Evolutionary conservation across 345 rosid genomes (phyloP).

Genomic region (Citrus sp.): DNA sequence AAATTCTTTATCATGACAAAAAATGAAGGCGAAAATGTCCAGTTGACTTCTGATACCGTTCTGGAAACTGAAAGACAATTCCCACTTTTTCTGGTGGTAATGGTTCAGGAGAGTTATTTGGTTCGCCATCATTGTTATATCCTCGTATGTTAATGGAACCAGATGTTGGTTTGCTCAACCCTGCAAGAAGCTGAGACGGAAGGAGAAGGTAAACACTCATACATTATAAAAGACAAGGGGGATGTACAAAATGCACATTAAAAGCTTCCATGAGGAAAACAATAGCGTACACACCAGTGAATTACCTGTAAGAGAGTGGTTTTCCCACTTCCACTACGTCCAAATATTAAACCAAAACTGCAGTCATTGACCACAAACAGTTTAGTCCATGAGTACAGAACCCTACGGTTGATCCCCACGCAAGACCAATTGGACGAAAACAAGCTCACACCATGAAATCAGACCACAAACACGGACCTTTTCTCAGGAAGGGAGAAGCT

Average conservation of each 20-base stretch:
- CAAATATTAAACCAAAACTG: constrained; percentile 95
- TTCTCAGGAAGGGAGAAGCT: constrained; percentile 75
- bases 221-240: constrained; percentile 1
- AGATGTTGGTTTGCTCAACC: constrained; percentile 79
- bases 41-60: constrained; percentile 46
- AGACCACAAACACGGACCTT: constrained; percentile 36
- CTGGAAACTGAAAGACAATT: constrained; percentile 94
- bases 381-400: background rate
- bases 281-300: background rate
- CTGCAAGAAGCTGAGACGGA: constrained; percentile 75
- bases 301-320: constrained; percentile 87
- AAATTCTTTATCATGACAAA: background rate
- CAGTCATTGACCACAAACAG: constrained; percentile 12
- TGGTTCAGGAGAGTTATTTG: constrained; percentile 33
- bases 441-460: background rate
- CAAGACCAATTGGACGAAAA: background rate
- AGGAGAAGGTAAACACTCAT: background rate
- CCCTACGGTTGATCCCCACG: background rate
- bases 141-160: constrained; percentile 75
- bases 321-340: constrained; percentile 96
- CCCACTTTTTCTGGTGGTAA: constrained; percentile 77
- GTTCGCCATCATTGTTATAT: constrained; percentile 57
- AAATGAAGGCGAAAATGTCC: background rate
- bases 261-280: background rate
- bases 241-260: background rate